Conservation (phyloP, 225 moss, liverwort and hornwort genomes). For the Straminergon stramineum region DNA sequence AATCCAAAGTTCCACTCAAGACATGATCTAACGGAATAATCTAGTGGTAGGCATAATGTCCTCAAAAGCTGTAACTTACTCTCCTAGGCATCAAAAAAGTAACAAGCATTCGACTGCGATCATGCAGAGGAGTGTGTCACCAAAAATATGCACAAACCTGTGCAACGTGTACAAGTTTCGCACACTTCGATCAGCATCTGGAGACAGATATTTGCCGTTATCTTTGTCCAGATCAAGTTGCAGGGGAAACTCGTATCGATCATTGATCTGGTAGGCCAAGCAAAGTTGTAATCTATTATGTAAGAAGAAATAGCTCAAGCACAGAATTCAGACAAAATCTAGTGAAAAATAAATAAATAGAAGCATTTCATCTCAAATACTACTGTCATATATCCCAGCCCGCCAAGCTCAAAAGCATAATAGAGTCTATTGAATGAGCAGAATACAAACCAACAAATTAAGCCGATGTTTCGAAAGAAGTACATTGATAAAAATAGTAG, state of each 20-base stretch:
- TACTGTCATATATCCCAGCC: not conserved
- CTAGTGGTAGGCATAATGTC: not conserved
- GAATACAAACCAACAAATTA: not conserved
- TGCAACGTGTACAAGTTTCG: slow-evolving; percentile 91
- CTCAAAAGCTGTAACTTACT: not conserved
- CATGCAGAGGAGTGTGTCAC: not conserved
- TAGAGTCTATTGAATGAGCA: not conserved
- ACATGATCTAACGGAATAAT: not conserved
- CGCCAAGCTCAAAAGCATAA: not conserved
- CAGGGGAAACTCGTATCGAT: slow-evolving; percentile 90
- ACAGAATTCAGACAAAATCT: not conserved
- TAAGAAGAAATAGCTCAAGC: not conserved
- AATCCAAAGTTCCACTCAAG: not conserved
- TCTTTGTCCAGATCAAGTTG: slow-evolving; percentile 96
- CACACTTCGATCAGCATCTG: slow-evolving; percentile 87
- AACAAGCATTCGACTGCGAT: not conserved
- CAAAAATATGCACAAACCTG: slow-evolving; percentile 38
- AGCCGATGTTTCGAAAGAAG: not conserved
- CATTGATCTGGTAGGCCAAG: slow-evolving; percentile 65
- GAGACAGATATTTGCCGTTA: slow-evolving; percentile 87
- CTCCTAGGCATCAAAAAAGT: not conserved
- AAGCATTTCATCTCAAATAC: not conserved
- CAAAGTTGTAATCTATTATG: not conserved
- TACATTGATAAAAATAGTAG: not conserved
- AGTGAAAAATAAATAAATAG: not conserved